Evolutionary conservation across 805 yeast genomes (phyloP).

Genomic region (Zygotorulaspora danielsina): DNA sequence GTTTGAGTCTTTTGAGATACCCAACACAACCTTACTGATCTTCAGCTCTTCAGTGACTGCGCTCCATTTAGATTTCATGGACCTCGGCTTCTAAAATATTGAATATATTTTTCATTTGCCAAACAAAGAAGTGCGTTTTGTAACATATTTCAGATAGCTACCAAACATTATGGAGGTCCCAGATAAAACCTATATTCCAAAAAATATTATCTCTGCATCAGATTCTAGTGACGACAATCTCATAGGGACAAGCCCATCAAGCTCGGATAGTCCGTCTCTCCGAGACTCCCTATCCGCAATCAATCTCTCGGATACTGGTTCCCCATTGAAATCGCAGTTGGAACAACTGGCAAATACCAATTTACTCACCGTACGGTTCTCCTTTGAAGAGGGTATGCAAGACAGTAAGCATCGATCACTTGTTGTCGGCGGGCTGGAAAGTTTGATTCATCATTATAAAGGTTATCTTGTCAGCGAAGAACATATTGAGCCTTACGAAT

Average conservation of each 20-base stretch:
- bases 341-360: constrained; percentile 33
- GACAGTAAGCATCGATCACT: not conserved
- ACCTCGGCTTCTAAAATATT: too few relatives aligned
- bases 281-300: not conserved
- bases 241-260: not conserved
- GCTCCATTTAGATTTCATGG: too few relatives aligned
- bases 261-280: not conserved
- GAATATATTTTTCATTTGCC: not conserved
- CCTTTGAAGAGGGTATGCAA: constrained; percentile 7
- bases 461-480: constrained; percentile 24
- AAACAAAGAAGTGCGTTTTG: too few relatives aligned
- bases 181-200: not conserved
- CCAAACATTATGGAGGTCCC: not conserved
- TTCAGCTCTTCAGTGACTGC: not conserved
- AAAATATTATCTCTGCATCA: not conserved
- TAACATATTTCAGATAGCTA: too few relatives aligned
- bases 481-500: constrained; percentile 32
- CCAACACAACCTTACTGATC: not conserved
- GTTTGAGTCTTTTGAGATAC: not conserved
- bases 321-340: constrained; percentile 13
- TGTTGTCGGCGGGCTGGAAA: constrained; percentile 11
- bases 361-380: constrained; percentile 26
- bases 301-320: constrained; percentile 1
- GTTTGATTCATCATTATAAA: constrained; percentile 14
- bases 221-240: not conserved